phyloP scores from a whole-genome alignment of 2,329 filamentous ascomycete species.

The Xylariales sp. region DNA sequence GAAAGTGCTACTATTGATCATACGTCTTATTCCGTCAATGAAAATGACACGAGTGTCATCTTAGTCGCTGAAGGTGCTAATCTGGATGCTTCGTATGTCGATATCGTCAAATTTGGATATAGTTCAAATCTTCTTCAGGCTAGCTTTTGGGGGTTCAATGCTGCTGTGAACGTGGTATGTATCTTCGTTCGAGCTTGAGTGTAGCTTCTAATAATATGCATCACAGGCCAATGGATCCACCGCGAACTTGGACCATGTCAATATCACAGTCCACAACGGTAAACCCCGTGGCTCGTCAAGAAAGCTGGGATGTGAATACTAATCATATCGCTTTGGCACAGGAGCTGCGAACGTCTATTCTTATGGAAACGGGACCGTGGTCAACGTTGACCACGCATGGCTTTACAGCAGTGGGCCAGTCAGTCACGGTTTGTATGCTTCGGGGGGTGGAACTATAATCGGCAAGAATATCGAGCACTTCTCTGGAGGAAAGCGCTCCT shows the following conservation, averaged over 20 bases:
- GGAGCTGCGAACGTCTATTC: constrained; percentile 7
- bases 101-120: constrained; percentile 5
- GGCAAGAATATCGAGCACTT: constrained; percentile 2
- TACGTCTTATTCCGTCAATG: background rate
- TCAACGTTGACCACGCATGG: constrained; percentile 4
- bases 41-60: constrained; percentile 6
- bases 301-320: too few species aligned
- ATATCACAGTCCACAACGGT: constrained; percentile 6
- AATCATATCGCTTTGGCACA: too few species aligned
- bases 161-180: constrained; percentile 5
- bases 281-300: too few species aligned
- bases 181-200: background rate
- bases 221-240: constrained; percentile 3
- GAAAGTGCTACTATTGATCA: constrained; percentile 1
- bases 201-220: background rate
- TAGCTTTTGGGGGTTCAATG: constrained; percentile 6
- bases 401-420: constrained; percentile 6
- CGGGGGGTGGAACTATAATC: constrained; percentile 1
- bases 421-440: constrained; percentile 5
- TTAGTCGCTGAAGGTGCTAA: background rate
- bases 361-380: constrained; percentile 2
- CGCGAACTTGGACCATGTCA: constrained; percentile 4
- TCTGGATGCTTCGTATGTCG: background rate
- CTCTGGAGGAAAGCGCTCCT: constrained; percentile 3
- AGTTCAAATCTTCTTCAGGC: constrained; percentile 6